Percentiles rank a stretch among this genome's conserved stretches.
These are phyloP conservation scores for Lecanicillium sp. DNA, from an alignment of 2,329 filamentous ascomycete species.

Conservation along the genomic window DNA sequence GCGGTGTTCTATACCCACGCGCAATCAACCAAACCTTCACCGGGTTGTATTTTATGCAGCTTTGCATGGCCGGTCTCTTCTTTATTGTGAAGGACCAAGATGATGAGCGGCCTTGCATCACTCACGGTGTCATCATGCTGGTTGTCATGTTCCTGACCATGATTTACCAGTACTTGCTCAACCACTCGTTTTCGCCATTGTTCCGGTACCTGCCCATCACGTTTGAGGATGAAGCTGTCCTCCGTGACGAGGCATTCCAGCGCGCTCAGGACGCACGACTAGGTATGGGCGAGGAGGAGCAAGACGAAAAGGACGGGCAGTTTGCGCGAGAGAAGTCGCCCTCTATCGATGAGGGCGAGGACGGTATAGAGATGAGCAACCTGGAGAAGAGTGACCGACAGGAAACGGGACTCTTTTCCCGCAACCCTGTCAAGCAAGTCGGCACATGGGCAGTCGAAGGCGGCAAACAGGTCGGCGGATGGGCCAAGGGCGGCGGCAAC, in stretches of 20 bases:
- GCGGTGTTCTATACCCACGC: constrained; percentile 82
- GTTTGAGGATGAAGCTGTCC: constrained; percentile 86
- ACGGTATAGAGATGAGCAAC: constrained; percentile 35
- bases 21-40: constrained; percentile 96
- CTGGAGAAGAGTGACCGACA: constrained; percentile 20
- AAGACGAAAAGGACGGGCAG: constrained; percentile 23
- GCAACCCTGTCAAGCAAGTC: constrained; percentile 41
- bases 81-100: constrained; percentile 63
- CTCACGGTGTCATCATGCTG: constrained; percentile 83
- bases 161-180: constrained; percentile 74
- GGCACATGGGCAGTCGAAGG: constrained; percentile 38
- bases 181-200: constrained; percentile 76
- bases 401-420: constrained; percentile 26
- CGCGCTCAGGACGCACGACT: constrained; percentile 67
- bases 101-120: constrained; percentile 52
- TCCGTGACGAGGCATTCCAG: constrained; percentile 86
- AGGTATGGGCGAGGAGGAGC: constrained; percentile 49
- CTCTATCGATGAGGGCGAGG: constrained; percentile 24
- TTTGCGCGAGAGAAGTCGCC: constrained; percentile 25
- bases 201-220: constrained; percentile 90
- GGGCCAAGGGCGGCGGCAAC: constrained; percentile 40
- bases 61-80: constrained; percentile 84
- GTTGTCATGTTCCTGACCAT: constrained; percentile 63
- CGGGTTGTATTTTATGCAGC: constrained; percentile 89
- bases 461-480: constrained; percentile 23